Conservation (phyloP, 345 rosid genomes). For the Isatis tinctoria region DNA sequence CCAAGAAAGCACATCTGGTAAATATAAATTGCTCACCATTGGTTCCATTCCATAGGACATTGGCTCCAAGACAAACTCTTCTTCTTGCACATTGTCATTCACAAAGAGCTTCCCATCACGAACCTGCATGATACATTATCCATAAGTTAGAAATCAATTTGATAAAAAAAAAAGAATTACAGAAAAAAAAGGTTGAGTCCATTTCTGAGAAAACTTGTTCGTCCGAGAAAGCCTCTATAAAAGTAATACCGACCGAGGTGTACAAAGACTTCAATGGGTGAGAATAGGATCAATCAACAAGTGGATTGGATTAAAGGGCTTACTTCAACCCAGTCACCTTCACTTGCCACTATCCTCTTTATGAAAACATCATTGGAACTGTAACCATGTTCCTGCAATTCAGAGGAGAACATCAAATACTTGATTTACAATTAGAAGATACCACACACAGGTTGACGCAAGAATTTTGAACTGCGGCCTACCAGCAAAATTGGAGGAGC, state of each 20-base stretch:
- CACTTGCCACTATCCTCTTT: conserved; percentile 90
- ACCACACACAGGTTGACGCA: background rate
- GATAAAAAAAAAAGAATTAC: background rate
- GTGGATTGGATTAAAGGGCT: conserved; percentile 39
- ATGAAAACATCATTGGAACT: conserved; percentile 61
- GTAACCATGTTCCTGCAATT: conserved; percentile 54
- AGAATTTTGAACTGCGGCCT: background rate
- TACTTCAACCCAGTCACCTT: conserved; percentile 87
- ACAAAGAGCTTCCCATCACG: conserved; percentile 66
- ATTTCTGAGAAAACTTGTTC: conserved; percentile 13
- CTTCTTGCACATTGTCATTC: conserved; percentile 61
- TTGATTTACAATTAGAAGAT: background rate
- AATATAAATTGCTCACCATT: conserved; percentile 43
- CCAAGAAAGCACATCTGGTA: background rate
- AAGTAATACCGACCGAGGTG: conserved; percentile 16
- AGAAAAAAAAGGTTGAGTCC: background rate
- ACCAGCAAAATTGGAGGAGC: conserved; percentile 81
- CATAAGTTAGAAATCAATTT: background rate
- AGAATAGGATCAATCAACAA: conserved; percentile 34
- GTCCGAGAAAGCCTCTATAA: conserved; percentile 1
- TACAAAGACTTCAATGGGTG: conserved; percentile 10
- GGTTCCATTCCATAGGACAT: conserved; percentile 63
- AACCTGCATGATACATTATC: conserved; percentile 41
- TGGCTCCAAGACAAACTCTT: conserved; percentile 74
- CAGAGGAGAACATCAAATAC: conserved; percentile 1